Base-by-base conservation (phyloP, 352 stramenopile genomes). In the Phytophthora citrophthora region DNA sequence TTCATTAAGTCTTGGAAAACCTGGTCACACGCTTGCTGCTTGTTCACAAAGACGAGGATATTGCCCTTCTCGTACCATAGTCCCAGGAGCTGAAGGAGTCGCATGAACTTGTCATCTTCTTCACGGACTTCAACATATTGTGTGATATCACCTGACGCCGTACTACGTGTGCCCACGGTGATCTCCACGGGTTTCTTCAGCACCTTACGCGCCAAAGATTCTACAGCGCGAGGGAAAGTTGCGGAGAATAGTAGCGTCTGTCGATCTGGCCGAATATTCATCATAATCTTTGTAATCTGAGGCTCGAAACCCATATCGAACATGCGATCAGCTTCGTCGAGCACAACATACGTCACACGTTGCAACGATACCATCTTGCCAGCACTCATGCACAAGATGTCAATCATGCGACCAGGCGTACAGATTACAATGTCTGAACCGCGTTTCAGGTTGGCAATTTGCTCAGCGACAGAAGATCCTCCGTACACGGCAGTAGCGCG, bases 281-380 rank as follows among this genome's bases (percentile, higher is more conserved):
- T 76, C 73, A 98, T 89, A 52, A 98, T 98, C 66, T 98, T 98
- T 12, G 88, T 95, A 62, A 99, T 99, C 74, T 99, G 98, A 11
- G 98, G 97, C 61, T 99, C 97, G 75, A 99, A 99, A 10, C 98
- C 98, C 98, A 99, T 99, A 74, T 99, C 98, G 70, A 99, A 99
- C 95, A 99, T 99, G 16, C 98, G 91, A 77, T 99, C 98, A 39
- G 97, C 97, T 79, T 99, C 98, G 66, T 99, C 98, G 48, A 99
- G 88, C 15, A 99, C 97, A 18, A 99, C 95, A 70, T 98, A 99
- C 13, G 95, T 98, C 15, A 99, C 97, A 20, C 97, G 90, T 57
- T 96, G 82, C 13, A 99, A 74, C 27, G 88, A 98, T 27, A 99
- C 88, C 68, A 99, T 91, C 44, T 95, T 94, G 34, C 97, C 97